Evolutionary conservation across 441 rosid genomes (phyloP), one percentile per base, ranked within the genome.

Genomic region (Macaranga tanarius): DNA sequence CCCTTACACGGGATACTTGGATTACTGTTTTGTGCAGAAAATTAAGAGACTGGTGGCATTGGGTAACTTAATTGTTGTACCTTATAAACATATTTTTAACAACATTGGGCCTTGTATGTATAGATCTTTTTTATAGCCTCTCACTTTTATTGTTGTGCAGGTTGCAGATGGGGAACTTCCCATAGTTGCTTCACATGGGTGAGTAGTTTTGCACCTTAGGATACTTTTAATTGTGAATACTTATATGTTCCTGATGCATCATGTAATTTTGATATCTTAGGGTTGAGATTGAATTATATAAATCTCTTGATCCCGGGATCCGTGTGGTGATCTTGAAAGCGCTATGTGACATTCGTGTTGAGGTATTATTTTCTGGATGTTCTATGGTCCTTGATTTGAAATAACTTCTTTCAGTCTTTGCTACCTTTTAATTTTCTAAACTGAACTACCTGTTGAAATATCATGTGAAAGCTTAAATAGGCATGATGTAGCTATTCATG

Each of bases 161-260:
- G 97, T 93, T 70, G 97, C 98, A 79, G 97, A 93, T 72, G 99
- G 99, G 78, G 94, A 96, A 70, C 92, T 96, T 76, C 99, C 98
- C 54, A 77, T 96, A 77, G 89, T 96, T 83, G 92, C 98, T 71
- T 86, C 97, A 12, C 98, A 93, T 76, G 99, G 99, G 99, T 96
- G 82, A 84, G 97, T 82, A 73, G 58, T 71, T 72, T 73, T 82
- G 75, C 47, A 67, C 61, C 69, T 81, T 70, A 76, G 62, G 58
- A 77, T 63, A 52, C 62, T 65, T 44, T 16, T 73, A 55, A 56
- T 20, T 67, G 28, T 75, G 62, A 54, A 73, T 60, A 47, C 67
- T 69, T 47, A 54, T 34, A 34, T 62, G 20, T 80, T 75, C 70
- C 76, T 86, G 73, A 84, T 71, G 72, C 70, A 62, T 67, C 50